phyloP scores from a whole-genome alignment of 129 eudicot species.

The Centaurea solstitialis region DNA sequence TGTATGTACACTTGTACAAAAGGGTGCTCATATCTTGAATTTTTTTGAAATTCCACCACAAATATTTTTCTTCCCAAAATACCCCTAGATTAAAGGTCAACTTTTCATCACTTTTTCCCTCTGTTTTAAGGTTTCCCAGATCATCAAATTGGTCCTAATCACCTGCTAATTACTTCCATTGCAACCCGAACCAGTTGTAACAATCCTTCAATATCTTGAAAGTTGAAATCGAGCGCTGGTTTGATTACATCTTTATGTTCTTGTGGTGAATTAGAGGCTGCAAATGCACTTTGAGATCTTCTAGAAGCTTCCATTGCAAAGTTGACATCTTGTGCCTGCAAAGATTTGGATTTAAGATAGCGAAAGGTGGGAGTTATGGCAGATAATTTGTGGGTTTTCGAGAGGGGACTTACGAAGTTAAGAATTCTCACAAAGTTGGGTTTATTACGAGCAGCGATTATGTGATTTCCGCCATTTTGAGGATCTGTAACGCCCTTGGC shows the following conservation, averaged over 20 bases:
- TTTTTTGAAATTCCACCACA: background rate
- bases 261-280: slow-evolving; percentile 55
- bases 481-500: slow-evolving; percentile 70
- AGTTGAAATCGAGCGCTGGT: slow-evolving; percentile 86
- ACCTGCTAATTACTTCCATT: slow-evolving; percentile 73
- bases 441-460: slow-evolving; percentile 69
- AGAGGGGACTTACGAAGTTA: slow-evolving; percentile 59
- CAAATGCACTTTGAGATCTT: slow-evolving; percentile 70
- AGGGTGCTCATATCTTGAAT: background rate
- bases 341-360: slow-evolving; percentile 13
- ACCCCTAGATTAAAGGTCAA: slow-evolving; percentile 10
- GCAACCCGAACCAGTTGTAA: slow-evolving; percentile 85
- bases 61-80: background rate
- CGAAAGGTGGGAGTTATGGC: background rate
- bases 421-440: slow-evolving; percentile 67
- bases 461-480: slow-evolving; percentile 78
- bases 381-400: background rate
- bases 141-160: slow-evolving; percentile 17
- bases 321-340: slow-evolving; percentile 83
- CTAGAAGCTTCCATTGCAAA: slow-evolving; percentile 96
- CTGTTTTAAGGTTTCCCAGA: background rate
- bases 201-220: slow-evolving; percentile 88
- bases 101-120: background rate
- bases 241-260: slow-evolving; percentile 66
- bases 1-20: slow-evolving; percentile 38